Evolutionary conservation across 768 basidiomycete genomes (phyloP), one percentile per base, ranked within the genome.

Genomic region (Polyporus arcularius): DNA sequence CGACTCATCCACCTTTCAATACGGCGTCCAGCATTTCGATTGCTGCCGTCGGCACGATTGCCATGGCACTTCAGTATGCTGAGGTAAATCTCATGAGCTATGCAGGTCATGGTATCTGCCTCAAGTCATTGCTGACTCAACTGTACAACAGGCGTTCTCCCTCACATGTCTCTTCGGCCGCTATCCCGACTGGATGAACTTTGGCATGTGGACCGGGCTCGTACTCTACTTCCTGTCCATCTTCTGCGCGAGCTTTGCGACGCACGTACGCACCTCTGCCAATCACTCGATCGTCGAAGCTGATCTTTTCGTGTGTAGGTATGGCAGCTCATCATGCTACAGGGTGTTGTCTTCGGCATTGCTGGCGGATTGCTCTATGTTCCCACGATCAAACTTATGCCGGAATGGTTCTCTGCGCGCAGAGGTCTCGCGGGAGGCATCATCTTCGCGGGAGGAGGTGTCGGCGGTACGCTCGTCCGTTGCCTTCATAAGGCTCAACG

Each of bases 371-470:
- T 56, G 26, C 42, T 65, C 14, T 67, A 66, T 32, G 61, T 52
- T 6, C 65, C 63, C 5, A 49, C 58, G 18, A 64, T 65, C 14
- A 56, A 53, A 39, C 58, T 68, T 3, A 38, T 71, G 12, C 60
- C 65, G 14, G 63, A 69, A 48, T 67, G 68, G 70, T 71, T 69
- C 49, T 58, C 64, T 26, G 58, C 40, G 26, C 61, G 65, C 16
- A 64, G 66, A 52, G 66, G 66, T 5, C 60, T 69, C 8, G 68
- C 68, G 2, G 61, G 61, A 10, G 68, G 68, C 30, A 66, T 67
- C 42, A 65, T 69, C 51, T 69, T 67, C 42, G 65, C 68, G 1
- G 65, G 70, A 9, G 67, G 67, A 38, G 67, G 68, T 45, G 47
- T 67, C 4, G 67, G 68, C 4, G 65, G 68, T 62, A 53, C 16